phyloP scores from a whole-genome alignment of 2,329 filamentous ascomycete species.

The Arthrobotrys pseudoclavata region DNA sequence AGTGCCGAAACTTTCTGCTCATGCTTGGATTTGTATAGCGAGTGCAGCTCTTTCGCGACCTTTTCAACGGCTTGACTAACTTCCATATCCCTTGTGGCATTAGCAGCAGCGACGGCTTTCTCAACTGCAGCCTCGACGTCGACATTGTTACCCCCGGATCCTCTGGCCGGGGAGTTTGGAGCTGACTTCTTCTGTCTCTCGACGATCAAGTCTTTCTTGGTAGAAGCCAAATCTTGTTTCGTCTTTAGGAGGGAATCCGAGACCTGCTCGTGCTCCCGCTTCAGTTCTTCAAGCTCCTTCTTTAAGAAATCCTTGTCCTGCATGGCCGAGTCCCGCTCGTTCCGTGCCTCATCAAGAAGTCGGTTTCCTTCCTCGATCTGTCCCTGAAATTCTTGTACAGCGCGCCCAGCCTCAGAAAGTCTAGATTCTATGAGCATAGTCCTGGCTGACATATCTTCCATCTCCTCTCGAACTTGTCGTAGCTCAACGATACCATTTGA shows the following conservation, averaged over 20 bases:
- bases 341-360: slow-evolving; percentile 36
- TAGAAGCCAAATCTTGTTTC: slow-evolving; percentile 52
- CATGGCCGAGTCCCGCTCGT: slow-evolving; percentile 47
- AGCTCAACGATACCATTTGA: slow-evolving; percentile 75
- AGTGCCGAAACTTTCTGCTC: slow-evolving; percentile 94
- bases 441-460: slow-evolving; percentile 70
- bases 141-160: slow-evolving; percentile 64
- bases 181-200: slow-evolving; percentile 47
- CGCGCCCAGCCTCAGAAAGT: slow-evolving; percentile 73
- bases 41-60: slow-evolving; percentile 92
- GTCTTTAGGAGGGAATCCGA: slow-evolving; percentile 49
- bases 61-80: slow-evolving; percentile 89
- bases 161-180: slow-evolving; percentile 65
- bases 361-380: slow-evolving; percentile 49
- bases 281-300: slow-evolving; percentile 60
- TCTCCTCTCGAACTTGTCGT: slow-evolving; percentile 67
- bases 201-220: slow-evolving; percentile 57
- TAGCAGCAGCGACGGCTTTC: slow-evolving; percentile 65
- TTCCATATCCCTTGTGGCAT: slow-evolving; percentile 71
- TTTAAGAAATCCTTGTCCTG: slow-evolving; percentile 60
- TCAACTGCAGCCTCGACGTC: slow-evolving; percentile 68
- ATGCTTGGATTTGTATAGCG: slow-evolving; percentile 96
- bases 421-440: slow-evolving; percentile 81
- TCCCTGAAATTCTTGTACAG: slow-evolving; percentile 70
- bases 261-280: slow-evolving; percentile 58